Conservation (phyloP, 805 yeast species). For the Deakozyma indianensis region DNA sequence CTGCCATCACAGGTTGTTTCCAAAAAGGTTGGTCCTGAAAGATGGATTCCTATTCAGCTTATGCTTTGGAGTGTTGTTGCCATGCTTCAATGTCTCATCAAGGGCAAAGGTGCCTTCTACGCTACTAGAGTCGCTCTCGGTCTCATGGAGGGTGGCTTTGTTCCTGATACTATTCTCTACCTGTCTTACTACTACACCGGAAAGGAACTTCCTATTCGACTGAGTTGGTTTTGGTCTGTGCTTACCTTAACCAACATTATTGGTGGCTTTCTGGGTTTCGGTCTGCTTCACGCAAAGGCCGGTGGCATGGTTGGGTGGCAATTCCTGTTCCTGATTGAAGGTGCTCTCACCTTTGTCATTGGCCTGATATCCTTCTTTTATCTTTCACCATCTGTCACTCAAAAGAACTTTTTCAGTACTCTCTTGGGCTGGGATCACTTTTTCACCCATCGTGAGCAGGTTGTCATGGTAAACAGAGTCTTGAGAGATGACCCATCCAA, state of each 20-base stretch:
- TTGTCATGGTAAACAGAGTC: conserved; percentile 41
- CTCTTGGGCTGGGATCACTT: conserved; percentile 29
- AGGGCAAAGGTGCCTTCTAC: conserved; percentile 27
- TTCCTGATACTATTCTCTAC: conserved; percentile 26
- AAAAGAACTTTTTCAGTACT: conserved; percentile 31
- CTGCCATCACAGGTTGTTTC: conserved; percentile 53
- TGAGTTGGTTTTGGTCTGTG: conserved; percentile 35
- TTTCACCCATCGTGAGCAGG: conserved; percentile 35
- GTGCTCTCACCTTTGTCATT: conserved; percentile 33
- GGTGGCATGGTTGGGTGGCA: conserved; percentile 30
- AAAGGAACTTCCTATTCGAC: conserved; percentile 39
- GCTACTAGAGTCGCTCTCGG: conserved; percentile 39
- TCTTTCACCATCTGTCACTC: conserved; percentile 39
- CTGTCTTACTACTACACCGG: conserved; percentile 28
- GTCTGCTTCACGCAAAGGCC: conserved; percentile 28
- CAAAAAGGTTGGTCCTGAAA: conserved; percentile 46
- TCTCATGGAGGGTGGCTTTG: conserved; percentile 38
- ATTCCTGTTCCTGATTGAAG: conserved; percentile 36
- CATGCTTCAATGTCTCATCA: conserved; percentile 33
- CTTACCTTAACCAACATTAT: conserved; percentile 27
- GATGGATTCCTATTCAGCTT: conserved; percentile 49
- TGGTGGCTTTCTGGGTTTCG: conserved; percentile 27
- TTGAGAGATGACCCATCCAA: conserved; percentile 46
- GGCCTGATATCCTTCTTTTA: conserved; percentile 29
- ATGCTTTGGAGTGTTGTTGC: conserved; percentile 43